phyloP scores from a whole-genome alignment of 768 basidiomycete genomes.

The Pulveroboletus frians region DNA sequence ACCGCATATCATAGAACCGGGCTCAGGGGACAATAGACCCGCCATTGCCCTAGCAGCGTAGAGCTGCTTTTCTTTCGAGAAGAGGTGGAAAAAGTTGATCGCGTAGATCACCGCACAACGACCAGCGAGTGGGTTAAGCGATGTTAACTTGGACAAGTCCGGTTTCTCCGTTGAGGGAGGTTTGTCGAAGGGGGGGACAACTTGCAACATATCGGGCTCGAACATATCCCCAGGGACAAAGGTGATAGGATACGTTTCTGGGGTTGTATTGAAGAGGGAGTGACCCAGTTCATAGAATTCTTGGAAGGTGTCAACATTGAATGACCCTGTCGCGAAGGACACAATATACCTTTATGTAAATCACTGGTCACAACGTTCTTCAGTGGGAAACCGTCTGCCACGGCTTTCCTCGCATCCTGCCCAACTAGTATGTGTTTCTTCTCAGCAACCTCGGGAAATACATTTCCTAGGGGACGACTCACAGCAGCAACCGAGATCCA shows the following conservation, averaged over 20 bases:
- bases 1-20: slow-evolving; percentile 32
- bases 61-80: slow-evolving; percentile 27
- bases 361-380: no score
- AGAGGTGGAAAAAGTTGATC: slow-evolving; percentile 43
- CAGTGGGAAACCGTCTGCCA: no score
- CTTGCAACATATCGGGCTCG: slow-evolving; percentile 38
- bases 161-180: slow-evolving; percentile 24
- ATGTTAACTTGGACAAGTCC: slow-evolving; percentile 31
- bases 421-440: no score
- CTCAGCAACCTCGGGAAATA: no score
- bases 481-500: no score
- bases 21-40: slow-evolving; percentile 24
- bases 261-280: slow-evolving; percentile 52
- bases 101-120: slow-evolving; percentile 48
- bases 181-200: slow-evolving; percentile 27
- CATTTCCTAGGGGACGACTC: no score
- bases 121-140: slow-evolving; percentile 45
- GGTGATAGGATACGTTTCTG: slow-evolving; percentile 43
- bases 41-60: slow-evolving; percentile 27
- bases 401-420: no score
- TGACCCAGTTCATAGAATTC: slow-evolving; percentile 59
- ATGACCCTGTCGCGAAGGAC: background rate
- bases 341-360: no score
- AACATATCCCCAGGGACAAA: slow-evolving; percentile 57
- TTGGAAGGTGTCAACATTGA: slow-evolving; percentile 14